phyloP scores from a whole-genome alignment of 257 asterid species.

The Handroanthus guayacan region DNA sequence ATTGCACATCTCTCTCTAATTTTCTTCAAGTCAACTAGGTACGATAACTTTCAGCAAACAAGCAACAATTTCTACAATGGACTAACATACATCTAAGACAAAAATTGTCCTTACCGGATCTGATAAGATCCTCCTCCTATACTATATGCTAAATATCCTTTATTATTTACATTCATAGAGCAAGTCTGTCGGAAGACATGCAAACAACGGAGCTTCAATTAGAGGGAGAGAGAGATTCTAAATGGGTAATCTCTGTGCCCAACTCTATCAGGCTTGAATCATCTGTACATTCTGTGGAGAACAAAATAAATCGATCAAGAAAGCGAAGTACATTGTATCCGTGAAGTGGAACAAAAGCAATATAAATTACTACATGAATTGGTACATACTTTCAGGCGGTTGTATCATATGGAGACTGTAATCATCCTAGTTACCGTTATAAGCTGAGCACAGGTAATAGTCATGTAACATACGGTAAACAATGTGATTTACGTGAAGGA shows the following conservation, averaged over 20 bases:
- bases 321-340: slow-evolving; percentile 6
- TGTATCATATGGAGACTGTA: neutral
- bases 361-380: neutral
- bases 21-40: slow-evolving; percentile 9
- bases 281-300: slow-evolving; percentile 58
- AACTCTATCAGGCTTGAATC: slow-evolving; percentile 59
- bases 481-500: neutral
- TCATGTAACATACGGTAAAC: neutral
- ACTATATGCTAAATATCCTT: slow-evolving; percentile 21
- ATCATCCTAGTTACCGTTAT: neutral
- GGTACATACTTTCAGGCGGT: neutral
- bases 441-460: neutral
- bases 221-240: slow-evolving; percentile 21
- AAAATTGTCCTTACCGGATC: slow-evolving; percentile 10
- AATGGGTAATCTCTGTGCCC: neutral
- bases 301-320: slow-evolving; percentile 26
- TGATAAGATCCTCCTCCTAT: slow-evolving; percentile 20
- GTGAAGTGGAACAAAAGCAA: neutral
- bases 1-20: neutral
- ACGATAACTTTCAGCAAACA: slow-evolving; percentile 21
- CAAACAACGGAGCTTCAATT: slow-evolving; percentile 25
- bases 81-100: slow-evolving; percentile 37
- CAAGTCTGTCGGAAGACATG: slow-evolving; percentile 28
- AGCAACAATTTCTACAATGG: slow-evolving; percentile 38
- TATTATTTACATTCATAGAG: slow-evolving; percentile 40